phyloP scores from a whole-genome alignment of 2,329 filamentous ascomycete genomes.

The Pseudogymnoascus sp. region DNA sequence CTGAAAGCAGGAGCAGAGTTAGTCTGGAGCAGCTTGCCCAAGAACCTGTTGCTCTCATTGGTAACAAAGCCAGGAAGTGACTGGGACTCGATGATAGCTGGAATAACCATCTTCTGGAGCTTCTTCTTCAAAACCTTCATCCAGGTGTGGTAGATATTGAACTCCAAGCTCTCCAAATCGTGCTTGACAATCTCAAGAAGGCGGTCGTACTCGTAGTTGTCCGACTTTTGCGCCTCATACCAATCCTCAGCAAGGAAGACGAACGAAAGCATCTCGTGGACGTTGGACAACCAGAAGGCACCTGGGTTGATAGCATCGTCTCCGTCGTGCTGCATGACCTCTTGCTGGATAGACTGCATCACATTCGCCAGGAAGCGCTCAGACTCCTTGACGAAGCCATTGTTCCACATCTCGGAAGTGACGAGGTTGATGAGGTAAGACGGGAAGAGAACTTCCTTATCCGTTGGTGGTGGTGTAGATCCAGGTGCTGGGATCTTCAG shows the following conservation, averaged over 20 bases:
- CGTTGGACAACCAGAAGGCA: constrained; percentile 97
- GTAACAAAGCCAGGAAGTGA: constrained; percentile 97
- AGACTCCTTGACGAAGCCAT: constrained; percentile 98
- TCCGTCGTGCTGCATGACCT: constrained; percentile 97
- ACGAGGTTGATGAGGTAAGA: constrained; percentile 98
- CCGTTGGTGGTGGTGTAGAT: constrained; percentile 79
- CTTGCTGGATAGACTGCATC: constrained; percentile 98
- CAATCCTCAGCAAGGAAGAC: constrained; percentile 98
- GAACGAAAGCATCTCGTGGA: constrained; percentile 99
- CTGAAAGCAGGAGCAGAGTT: constrained; percentile 92
- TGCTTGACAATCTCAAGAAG: constrained; percentile 98
- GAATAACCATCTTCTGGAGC: constrained; percentile 98
- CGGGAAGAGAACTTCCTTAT: constrained; percentile 98
- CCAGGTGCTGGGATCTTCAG: constrained; percentile 90
- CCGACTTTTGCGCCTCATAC: constrained; percentile 98
- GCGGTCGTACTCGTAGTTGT: constrained; percentile 98
- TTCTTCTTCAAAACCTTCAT: constrained; percentile 99
- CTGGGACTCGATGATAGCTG: constrained; percentile 97
- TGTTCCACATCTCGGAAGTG: constrained; percentile 99
- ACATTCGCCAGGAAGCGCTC: constrained; percentile 98
- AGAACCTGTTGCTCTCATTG: constrained; percentile 95
- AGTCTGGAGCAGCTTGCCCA: constrained; percentile 88
- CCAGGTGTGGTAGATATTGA: constrained; percentile 99
- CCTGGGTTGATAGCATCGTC: constrained; percentile 96
- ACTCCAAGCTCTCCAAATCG: constrained; percentile 93